Conservation (phyloP, 345 rosid genomes). For the Eucalyptus caleyi region DNA sequence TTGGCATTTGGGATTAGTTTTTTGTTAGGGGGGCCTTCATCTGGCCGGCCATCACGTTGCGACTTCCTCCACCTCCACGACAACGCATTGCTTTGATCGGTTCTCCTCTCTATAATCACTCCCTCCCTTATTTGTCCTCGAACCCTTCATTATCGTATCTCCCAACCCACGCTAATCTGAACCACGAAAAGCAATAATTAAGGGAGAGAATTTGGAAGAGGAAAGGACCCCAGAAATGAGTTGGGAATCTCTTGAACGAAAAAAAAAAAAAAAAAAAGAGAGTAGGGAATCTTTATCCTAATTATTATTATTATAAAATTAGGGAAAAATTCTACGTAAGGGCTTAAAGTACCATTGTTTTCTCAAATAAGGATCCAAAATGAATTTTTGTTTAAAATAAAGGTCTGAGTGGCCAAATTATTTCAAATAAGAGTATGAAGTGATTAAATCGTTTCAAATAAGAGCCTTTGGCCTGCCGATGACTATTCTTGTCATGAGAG, state of each 20-base stretch:
- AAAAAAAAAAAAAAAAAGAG: accelerated
- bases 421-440: no score
- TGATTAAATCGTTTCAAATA: no score
- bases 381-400: no score
- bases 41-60: neutral
- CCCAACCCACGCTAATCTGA: neutral
- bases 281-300: neutral
- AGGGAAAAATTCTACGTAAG: no score
- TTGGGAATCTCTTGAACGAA: neutral
- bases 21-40: neutral
- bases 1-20: neutral
- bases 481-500: no score
- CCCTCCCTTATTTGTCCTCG: neutral
- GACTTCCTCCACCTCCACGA: neutral
- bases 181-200: neutral
- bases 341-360: no score
- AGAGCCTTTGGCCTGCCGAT: accelerated
- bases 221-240: neutral
- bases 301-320: neutral
- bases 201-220: neutral
- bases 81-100: neutral
- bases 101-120: neutral
- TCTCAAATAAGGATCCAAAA: accelerated
- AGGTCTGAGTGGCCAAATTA: no score
- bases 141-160: neutral